Base-by-base conservation (phyloP, 1,139 yeast genomes). In the Pneumocystis murina region DNA sequence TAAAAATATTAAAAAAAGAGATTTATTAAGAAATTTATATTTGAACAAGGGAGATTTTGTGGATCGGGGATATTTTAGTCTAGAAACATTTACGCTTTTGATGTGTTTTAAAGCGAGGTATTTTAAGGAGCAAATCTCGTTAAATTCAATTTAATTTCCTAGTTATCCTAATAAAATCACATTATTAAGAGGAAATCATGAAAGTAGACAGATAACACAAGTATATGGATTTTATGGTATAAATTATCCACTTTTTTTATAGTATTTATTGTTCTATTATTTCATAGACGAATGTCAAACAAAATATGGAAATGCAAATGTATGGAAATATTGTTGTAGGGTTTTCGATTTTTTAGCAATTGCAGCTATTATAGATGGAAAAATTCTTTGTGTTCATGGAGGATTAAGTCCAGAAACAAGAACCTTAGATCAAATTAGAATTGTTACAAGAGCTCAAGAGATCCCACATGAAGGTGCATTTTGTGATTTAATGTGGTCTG, bases 381-480 rank as follows among this genome's bases (percentile, higher is more conserved):
- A 86, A 72, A 87, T 91, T 61, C 78, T 91, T 66, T 91, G 97
- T 78, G 96, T 91, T 59, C 97, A 91, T 73, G 97, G 97, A 65
- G 97, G 97, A 1, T 80, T 92, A 67, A 87, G 96, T n/a, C 98
- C 98, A 5, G 97, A 92, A 75, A 89, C 92, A 66, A 83, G 97
- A 73, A 91, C 92, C 89, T 80, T 92, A 69, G 98, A 92, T 74
- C 97, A 92, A 76, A 91, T 92, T 66, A 80, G 98, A 70, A 96
- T 91, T 20, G 79, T 92, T 66, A 87, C 95, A 64, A 81, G 98
- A 71, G 97, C 97, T n/a, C 97, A 92, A 75, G 98, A 92, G 75
- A 97, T 92, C 63, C 98, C 98, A 1, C 98, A 92, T 74, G 98
- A 92, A 75, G 98, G 98, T 68, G 97, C 97, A 2, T 92, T 92